phyloP scores from a whole-genome alignment of 257 asterid species.

The Euphrasia confusa region DNA sequence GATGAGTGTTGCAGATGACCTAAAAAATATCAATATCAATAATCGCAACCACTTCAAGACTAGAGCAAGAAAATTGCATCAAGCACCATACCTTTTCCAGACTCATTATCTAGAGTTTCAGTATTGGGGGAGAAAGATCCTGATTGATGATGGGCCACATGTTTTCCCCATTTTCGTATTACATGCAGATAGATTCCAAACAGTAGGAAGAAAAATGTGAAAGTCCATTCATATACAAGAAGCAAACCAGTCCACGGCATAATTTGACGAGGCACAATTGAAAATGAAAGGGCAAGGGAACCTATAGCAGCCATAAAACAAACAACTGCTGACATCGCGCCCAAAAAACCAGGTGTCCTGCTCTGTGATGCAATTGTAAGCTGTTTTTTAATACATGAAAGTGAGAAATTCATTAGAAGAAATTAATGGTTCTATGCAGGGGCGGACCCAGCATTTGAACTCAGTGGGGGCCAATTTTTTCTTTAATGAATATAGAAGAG shows the following conservation, averaged over 20 bases:
- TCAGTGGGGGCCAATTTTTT: no score
- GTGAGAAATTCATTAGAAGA: constrained; percentile 11
- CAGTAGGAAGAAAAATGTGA: constrained; percentile 64
- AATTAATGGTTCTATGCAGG: neutral
- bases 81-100: constrained; percentile 66
- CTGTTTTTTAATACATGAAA: constrained; percentile 35
- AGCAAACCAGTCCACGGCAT: constrained; percentile 95
- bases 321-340: constrained; percentile 53
- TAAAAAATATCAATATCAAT: constrained; percentile 28
- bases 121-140: constrained; percentile 40
- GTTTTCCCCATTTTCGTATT: constrained; percentile 60
- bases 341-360: constrained; percentile 69
- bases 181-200: constrained; percentile 69
- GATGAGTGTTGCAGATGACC: constrained; percentile 71
- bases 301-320: constrained; percentile 54
- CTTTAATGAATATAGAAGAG: no score
- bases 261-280: constrained; percentile 78
- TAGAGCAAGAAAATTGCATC: constrained; percentile 7
- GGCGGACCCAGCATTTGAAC: no score
- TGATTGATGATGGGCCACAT: constrained; percentile 51
- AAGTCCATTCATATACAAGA: constrained; percentile 92
- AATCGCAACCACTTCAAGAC: constrained; percentile 15
- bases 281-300: constrained; percentile 70
- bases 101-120: constrained; percentile 56
- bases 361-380: constrained; percentile 41